Evolutionary conservation across 75 land plant species (phyloP).

Genomic region (Chamaecyparis obtusa): DNA sequence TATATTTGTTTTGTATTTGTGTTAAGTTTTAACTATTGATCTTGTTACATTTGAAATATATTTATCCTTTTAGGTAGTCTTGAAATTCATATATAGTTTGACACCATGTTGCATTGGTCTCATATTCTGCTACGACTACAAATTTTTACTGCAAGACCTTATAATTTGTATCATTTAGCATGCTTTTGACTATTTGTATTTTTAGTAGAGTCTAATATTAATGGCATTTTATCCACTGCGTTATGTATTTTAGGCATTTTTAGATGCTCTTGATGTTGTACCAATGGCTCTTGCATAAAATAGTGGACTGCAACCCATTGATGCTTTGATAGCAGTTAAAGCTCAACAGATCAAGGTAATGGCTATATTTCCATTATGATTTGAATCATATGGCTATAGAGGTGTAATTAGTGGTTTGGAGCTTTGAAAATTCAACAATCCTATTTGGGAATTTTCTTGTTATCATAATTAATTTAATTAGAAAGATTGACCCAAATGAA

Average conservation of each 20-base stretch:
- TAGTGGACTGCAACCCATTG: too few species aligned
- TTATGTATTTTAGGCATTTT: constrained; percentile 96
- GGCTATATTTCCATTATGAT: neutral
- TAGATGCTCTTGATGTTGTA: constrained; percentile 86
- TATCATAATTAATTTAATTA: neutral
- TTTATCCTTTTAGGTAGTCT: too few species aligned
- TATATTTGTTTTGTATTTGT: neutral
- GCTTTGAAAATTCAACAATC: neutral
- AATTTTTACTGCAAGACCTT: neutral
- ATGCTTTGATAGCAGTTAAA: too few species aligned
- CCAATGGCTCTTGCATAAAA: constrained; percentile 26
- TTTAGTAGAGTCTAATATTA: neutral
- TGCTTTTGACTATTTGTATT: constrained; percentile 5
- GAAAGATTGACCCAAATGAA: neutral
- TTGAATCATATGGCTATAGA: neutral
- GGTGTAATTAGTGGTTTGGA: neutral
- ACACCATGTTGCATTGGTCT: too few species aligned
- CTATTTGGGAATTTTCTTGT: neutral
- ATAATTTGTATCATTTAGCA: too few species aligned
- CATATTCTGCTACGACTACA: too few species aligned
- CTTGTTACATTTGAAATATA: neutral
- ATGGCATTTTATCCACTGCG: constrained; percentile 26
- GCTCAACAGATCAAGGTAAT: constrained; percentile 85
- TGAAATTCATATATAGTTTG: too few species aligned
- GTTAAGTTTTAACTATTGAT: neutral